Evolutionary conservation across 306 rosid species (phyloP).

Genomic region (Ochetophila trinervis): DNA sequence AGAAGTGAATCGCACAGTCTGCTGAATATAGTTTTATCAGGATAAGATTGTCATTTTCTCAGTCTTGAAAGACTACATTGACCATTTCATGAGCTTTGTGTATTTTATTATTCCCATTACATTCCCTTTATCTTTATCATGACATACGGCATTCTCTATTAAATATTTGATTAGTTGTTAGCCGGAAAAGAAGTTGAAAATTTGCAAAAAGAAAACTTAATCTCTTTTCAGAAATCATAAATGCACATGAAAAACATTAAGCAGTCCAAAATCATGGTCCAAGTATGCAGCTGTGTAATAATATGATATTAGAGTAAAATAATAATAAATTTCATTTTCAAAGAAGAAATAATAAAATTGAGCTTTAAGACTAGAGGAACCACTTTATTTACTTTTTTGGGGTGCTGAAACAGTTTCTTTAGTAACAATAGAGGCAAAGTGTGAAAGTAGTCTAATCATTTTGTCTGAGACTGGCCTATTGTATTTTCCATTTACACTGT

Average conservation of each 20-base stretch:
- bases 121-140: background rate
- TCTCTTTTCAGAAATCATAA: background rate
- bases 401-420: constrained; percentile 1
- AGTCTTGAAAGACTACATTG: constrained; percentile 31
- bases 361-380: constrained; percentile 2
- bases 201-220: no score
- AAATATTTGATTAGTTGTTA: constrained; percentile 5
- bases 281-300: background rate
- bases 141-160: background rate
- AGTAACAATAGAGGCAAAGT: background rate
- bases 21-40: background rate
- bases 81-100: constrained; percentile 19
- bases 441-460: constrained; percentile 29
- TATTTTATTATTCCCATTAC: constrained; percentile 5
- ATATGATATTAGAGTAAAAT: background rate
- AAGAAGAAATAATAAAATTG: background rate
- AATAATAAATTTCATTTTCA: no score
- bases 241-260: background rate
- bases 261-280: no score
- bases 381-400: constrained; percentile 8
- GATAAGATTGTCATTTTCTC: constrained; percentile 23
- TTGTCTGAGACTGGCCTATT: constrained; percentile 13
- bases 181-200: constrained; percentile 12
- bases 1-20: background rate
- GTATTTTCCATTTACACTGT: constrained; percentile 7